A percentile compares a stretch with the other conserved stretches of the same genome.
phyloP scores from a whole-genome alignment of 495 filamentous ascomycete species.

The Pseudomonodictys pantanalensis region DNA sequence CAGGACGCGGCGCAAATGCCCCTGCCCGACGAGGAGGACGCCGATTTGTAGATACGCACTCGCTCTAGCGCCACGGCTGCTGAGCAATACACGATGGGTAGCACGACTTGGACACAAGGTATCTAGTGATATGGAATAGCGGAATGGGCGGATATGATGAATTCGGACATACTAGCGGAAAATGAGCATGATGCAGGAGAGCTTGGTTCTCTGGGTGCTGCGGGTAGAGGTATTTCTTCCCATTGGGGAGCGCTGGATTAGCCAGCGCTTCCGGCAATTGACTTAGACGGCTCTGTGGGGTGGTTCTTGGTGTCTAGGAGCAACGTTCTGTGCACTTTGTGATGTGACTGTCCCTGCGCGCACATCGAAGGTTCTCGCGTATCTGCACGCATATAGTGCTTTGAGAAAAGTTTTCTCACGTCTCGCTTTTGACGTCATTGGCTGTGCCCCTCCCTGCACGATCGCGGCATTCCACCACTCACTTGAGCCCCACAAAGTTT shows the following conservation, averaged over 20 bases:
- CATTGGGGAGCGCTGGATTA: conserved; percentile 14
- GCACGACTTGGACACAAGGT: conserved; percentile 1
- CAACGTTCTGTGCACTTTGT: too few relatives aligned
- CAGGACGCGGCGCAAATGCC: conserved; percentile 73
- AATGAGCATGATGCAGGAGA: background rate
- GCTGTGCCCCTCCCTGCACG: background rate
- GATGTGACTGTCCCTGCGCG: background rate
- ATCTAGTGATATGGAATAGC: conserved; percentile 1
- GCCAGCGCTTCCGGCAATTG: conserved; percentile 11
- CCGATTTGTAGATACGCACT: conserved; percentile 57
- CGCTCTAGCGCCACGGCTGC: background rate
- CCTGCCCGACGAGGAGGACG: conserved; percentile 93
- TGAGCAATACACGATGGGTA: background rate
- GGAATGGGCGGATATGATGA: background rate
- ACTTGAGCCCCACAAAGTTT: too few relatives aligned
- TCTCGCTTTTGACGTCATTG: background rate
- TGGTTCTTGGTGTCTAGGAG: background rate
- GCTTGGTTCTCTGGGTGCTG: background rate
- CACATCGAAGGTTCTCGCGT: background rate
- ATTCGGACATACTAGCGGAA: background rate
- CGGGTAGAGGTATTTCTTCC: background rate
- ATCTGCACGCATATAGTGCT: background rate
- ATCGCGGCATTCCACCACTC: too few relatives aligned
- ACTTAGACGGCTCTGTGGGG: conserved; percentile 6
- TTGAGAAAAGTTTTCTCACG: background rate